phyloP scores from a whole-genome alignment of 805 yeast species.

The Diddensiella santjacobensis region DNA sequence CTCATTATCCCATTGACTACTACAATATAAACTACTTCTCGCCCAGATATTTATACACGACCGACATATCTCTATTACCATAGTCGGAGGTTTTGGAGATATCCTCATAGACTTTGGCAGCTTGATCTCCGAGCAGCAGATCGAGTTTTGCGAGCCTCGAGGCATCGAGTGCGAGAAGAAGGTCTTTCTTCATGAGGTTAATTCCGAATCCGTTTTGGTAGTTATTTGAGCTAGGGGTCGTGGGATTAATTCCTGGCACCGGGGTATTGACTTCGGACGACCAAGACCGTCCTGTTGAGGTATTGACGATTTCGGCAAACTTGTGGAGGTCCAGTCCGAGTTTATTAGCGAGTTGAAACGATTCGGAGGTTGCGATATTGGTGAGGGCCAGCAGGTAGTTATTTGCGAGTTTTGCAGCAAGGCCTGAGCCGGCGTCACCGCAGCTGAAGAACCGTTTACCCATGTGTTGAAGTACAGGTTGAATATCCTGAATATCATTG shows the following conservation, averaged over 20 bases:
- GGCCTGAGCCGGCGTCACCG: slow-evolving; percentile 50
- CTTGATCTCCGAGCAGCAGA: slow-evolving; percentile 26
- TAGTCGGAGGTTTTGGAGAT: slow-evolving; percentile 16
- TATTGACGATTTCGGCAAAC: slow-evolving; percentile 48
- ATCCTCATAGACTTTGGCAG: slow-evolving; percentile 25
- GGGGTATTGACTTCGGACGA: slow-evolving; percentile 54
- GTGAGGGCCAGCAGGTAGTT: slow-evolving; percentile 51
- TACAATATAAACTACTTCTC: too few species aligned
- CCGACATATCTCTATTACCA: slow-evolving; percentile 28
- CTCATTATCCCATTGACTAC: too few species aligned
- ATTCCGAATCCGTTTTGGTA: slow-evolving; percentile 46
- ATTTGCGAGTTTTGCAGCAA: slow-evolving; percentile 53
- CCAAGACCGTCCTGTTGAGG: slow-evolving; percentile 53
- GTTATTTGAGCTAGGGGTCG: slow-evolving; percentile 45
- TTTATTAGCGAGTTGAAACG: slow-evolving; percentile 49
- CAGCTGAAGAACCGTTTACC: slow-evolving; percentile 48
- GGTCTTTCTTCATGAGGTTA: slow-evolving; percentile 38
- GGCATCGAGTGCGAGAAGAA: slow-evolving; percentile 34
- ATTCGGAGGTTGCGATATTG: slow-evolving; percentile 53
- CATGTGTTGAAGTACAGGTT: slow-evolving; percentile 39
- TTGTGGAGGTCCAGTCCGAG: slow-evolving; percentile 45
- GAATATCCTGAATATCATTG: slow-evolving; percentile 26
- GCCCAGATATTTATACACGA: slow-evolving; percentile 28
- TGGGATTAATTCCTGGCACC: slow-evolving; percentile 45
- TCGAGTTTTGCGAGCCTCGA: slow-evolving; percentile 23